Evolutionary conservation across 768 basidiomycete species (phyloP), one percentile per base, ranked within the genome.

Genomic region (Rhodotorula toruloides): DNA sequence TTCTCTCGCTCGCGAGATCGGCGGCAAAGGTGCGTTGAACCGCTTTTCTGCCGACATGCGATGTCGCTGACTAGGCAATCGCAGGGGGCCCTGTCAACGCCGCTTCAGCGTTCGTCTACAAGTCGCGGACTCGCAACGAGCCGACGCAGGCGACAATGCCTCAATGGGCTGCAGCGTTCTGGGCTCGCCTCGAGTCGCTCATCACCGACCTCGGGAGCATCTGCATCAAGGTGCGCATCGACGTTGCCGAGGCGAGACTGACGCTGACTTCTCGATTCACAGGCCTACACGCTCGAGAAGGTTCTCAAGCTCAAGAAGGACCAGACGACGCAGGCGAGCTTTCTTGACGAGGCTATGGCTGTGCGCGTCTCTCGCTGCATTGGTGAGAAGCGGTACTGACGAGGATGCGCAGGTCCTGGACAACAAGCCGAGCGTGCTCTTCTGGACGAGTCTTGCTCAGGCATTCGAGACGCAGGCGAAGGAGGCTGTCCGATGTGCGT

Each of bases 281-380:
- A 92, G 91, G 90, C 98, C 11, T 94, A 98, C 77, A 88, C 88
- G 1, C 83, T 99, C 10, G 94, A 98, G 78, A 96, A 91, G 74
- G 94, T 98, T 4, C 80, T 98, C 42, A 85, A 84, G 73, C 77
- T 94, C 74, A 97, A 97, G 80, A 87, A 84, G 76, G 93, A 98
- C 75, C 81, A 87, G 0, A 79, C 83, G 40, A 86, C 89, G 0
- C 87, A 90, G 64, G 79, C 82, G 0, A 79, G 87, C 5, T 98
- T 98, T 78, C 78, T 98, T 34, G 93, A 96, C 58, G 92, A 93
- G 76, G 90, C 88, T 0, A 88, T 97, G 88, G 89, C 91, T 81
- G 91, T 90, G 25, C 54, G 79, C 42, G 40, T n/a, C 8, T n/a
- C 42, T 21, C 9, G 34, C 40, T 31, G 1, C 47, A 34, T 19